A percentile compares a stretch with the other conserved stretches of the same genome.
Evolutionary conservation across 352 stramenopile species (phyloP).

Genomic region (Globisporangium acanthophoron): DNA sequence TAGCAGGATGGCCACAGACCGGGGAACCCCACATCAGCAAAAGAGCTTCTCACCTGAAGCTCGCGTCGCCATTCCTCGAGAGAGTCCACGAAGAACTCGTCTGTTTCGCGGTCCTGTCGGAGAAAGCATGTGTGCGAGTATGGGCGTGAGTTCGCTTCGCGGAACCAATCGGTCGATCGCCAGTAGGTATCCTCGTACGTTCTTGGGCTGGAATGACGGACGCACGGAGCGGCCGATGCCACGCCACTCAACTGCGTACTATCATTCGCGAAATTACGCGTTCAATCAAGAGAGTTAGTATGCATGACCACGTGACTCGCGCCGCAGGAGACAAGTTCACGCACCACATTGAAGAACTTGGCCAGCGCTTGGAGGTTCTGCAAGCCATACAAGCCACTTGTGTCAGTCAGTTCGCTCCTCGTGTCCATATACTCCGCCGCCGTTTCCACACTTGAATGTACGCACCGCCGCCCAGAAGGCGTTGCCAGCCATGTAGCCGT

Average conservation of each 20-base stretch:
- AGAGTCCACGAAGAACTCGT: constrained; percentile 80
- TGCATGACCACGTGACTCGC: too few species aligned
- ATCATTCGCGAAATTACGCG: neutral
- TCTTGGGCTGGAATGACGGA: constrained; percentile 51
- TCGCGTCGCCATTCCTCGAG: constrained; percentile 69
- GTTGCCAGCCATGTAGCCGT: constrained; percentile 76
- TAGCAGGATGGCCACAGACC: too few species aligned
- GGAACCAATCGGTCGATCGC: neutral
- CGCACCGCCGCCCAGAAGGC: constrained; percentile 67
- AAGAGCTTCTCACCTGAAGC: constrained; percentile 21
- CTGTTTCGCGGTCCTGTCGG: constrained; percentile 55
- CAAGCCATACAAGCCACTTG: constrained; percentile 2
- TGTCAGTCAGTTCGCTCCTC: neutral
- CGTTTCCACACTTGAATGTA: neutral
- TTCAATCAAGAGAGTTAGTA: too few species aligned
- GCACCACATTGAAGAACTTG: constrained; percentile 76
- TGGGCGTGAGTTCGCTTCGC: neutral
- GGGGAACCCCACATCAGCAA: neutral
- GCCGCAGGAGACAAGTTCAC: constrained; percentile 7
- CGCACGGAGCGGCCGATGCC: constrained; percentile 71
- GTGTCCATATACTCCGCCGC: neutral
- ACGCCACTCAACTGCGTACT: constrained; percentile 84
- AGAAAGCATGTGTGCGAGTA: neutral
- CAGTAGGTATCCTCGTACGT: constrained; percentile 12
- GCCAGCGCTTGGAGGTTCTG: constrained; percentile 72